These are phyloP conservation scores for Arachis hypogaea DNA, from an alignment of 306 rosid species.

Conservation along the genomic window DNA sequence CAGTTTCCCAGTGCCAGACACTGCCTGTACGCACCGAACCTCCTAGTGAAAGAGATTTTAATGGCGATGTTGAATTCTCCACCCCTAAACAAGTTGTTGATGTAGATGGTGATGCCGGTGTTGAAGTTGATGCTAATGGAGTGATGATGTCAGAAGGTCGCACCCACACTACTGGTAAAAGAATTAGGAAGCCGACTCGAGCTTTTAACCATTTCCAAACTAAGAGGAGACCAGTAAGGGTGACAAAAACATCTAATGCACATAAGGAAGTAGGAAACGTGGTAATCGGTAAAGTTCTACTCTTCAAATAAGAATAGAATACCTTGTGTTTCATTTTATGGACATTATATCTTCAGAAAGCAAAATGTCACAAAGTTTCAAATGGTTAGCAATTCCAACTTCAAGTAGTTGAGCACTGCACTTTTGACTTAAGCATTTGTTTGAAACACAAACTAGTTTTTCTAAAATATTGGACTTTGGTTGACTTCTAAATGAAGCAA, in stretches of 20 bases:
- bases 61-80: constrained; percentile 23
- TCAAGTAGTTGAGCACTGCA: too few species aligned
- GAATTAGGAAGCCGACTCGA: constrained; percentile 26
- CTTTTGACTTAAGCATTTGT: background rate
- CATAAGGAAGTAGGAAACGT: constrained; percentile 9
- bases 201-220: constrained; percentile 15
- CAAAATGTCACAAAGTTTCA: background rate
- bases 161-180: constrained; percentile 1
- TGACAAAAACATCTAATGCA: constrained; percentile 22
- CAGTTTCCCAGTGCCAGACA: constrained; percentile 24
- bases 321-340: background rate
- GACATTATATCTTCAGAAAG: constrained; percentile 17
- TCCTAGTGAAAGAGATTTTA: constrained; percentile 28
- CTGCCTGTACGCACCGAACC: constrained; percentile 32
- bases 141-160: constrained; percentile 9
- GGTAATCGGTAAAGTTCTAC: constrained; percentile 44
- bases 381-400: constrained; percentile 1
- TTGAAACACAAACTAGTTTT: background rate
- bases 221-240: constrained; percentile 40
- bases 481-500: too few species aligned
- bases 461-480: too few species aligned
- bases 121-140: background rate
- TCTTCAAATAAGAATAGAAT: background rate
- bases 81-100: constrained; percentile 2
- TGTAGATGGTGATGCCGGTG: background rate